Conservation (phyloP, 345 rosid species). For the Odontarrhena argentea region DNA sequence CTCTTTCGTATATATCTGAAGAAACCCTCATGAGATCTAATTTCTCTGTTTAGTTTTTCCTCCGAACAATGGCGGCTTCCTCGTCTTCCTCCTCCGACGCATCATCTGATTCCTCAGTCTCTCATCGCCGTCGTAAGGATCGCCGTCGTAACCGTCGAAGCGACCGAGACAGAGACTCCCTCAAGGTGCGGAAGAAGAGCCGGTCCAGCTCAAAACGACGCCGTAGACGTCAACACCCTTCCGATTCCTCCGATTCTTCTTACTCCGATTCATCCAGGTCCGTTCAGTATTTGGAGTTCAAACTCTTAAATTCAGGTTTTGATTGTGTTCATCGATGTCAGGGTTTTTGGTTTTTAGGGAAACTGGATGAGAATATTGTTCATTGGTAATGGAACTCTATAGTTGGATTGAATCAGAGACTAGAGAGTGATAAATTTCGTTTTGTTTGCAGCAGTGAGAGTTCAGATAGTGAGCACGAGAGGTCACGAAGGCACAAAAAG, state of each 20-base stretch:
- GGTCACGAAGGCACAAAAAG: constrained; percentile 72
- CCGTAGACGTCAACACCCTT: constrained; percentile 52
- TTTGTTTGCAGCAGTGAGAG: constrained; percentile 44
- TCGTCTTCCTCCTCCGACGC: constrained; percentile 56
- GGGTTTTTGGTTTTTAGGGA: constrained; percentile 11
- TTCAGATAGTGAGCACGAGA: constrained; percentile 68
- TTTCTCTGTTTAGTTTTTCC: constrained; percentile 6
- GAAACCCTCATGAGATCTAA: constrained; percentile 34
- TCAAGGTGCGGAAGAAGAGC: constrained; percentile 72
- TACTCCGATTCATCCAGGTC: constrained; percentile 72
- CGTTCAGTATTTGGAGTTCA: not conserved
- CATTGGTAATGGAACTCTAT: not conserved
- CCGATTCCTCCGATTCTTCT: constrained; percentile 55
- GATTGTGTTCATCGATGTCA: not conserved
- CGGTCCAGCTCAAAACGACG: constrained; percentile 61
- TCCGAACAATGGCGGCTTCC: constrained; percentile 68
- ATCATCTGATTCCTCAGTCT: constrained; percentile 56
- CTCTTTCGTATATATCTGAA: not conserved
- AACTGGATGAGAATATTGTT: not conserved
- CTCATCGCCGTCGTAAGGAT: constrained; percentile 55
- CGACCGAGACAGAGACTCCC: constrained; percentile 56
- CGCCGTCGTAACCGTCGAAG: constrained; percentile 46
- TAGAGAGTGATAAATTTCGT: not conserved
- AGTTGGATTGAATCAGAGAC: not conserved
- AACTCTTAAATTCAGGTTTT: not conserved